Conservation (phyloP, 495 filamentous ascomycete genomes). For the Bacidia gigantensis region DNA sequence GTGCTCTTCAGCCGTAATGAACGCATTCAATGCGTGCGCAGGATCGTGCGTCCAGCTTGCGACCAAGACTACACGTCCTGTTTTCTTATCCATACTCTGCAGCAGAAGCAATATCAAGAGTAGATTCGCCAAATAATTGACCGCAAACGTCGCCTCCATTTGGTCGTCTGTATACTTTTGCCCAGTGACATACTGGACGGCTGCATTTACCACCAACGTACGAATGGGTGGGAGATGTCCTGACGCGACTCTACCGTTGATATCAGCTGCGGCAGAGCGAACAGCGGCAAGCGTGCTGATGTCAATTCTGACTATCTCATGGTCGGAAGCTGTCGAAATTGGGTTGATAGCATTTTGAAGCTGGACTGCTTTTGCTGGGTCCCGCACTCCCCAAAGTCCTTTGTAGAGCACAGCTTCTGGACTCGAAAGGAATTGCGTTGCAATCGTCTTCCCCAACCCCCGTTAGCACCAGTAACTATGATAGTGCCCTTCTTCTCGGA, state of each 20-base stretch:
- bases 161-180: background rate
- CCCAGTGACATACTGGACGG: background rate
- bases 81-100: conserved; percentile 4
- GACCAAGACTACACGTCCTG: background rate
- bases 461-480: background rate
- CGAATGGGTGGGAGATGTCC: background rate
- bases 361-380: background rate
- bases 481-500: background rate
- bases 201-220: background rate
- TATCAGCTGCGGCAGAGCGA: background rate
- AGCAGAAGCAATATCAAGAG: background rate
- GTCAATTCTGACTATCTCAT: background rate
- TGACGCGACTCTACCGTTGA: background rate
- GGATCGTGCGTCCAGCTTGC: conserved; percentile 5
- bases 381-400: background rate
- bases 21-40: background rate
- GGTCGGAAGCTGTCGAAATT: background rate
- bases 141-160: background rate
- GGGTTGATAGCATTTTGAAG: background rate
- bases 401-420: background rate
- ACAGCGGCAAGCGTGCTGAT: background rate
- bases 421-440: background rate
- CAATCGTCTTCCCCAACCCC: background rate
- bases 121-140: background rate
- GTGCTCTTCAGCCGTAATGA: background rate